These are phyloP conservation scores for Debaryomyces singareniensis DNA, from an alignment of 1,139 yeast genomes.

Conservation along the genomic window DNA sequence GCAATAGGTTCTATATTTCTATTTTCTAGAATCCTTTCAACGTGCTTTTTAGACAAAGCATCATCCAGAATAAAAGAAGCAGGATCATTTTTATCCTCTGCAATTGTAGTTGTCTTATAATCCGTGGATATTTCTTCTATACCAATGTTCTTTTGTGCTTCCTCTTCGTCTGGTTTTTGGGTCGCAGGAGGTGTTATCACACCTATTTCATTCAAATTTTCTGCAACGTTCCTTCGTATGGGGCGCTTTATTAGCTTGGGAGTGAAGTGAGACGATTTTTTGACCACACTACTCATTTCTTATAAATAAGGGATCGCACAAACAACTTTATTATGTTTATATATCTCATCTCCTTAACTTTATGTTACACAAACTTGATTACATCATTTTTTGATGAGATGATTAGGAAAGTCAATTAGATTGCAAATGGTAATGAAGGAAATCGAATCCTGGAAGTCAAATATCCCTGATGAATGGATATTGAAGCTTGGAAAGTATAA, in stretches of 20 bases:
- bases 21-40: not conserved
- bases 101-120: not conserved
- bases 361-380: constrained; percentile 1
- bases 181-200: constrained; percentile 16
- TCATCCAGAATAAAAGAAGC: not conserved
- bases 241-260: constrained; percentile 32
- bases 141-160: not conserved
- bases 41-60: constrained; percentile 1
- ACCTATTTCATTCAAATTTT: constrained; percentile 5
- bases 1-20: constrained; percentile 16
- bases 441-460: constrained; percentile 15
- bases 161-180: constrained; percentile 15
- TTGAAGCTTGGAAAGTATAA: constrained; percentile 31
- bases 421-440: constrained; percentile 17
- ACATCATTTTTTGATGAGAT: not conserved
- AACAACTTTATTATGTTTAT: constrained; percentile 1
- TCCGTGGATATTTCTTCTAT: not conserved
- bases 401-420: no score
- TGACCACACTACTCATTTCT: constrained; percentile 51
- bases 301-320: constrained; percentile 2
- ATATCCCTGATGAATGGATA: constrained; percentile 44
- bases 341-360: constrained; percentile 2
- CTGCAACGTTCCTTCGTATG: constrained; percentile 11
- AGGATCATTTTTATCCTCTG: not conserved
- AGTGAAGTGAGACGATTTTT: constrained; percentile 35